Base-by-base conservation (phyloP, 1,284 basidiomycete species). In the Chalciporus piperatoides region DNA sequence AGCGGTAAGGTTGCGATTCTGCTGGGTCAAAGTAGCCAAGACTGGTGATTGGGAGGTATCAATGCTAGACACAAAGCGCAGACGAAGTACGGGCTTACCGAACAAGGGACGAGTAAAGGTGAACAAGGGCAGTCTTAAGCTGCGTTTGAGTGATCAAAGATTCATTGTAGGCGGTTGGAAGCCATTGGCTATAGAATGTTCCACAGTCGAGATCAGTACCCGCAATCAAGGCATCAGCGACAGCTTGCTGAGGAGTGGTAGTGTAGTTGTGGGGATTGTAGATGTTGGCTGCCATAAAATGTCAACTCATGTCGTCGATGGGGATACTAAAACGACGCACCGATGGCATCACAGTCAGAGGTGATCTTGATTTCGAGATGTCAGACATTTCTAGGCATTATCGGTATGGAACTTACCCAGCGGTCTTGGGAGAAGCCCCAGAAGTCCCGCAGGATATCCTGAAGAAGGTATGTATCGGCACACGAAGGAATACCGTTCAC, bases 181-280 rank as follows among this genome's bases (percentile, higher is more conserved):
- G 70, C 50, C 75, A 70, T 2, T 57, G 44, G 2, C 70, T 63
- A 51, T 77, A 81, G 24, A 75, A 71, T 12, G 60, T 70, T 1
- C 79, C 79, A 54, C 79, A 81, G 51, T 81, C 78, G 27, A 78
- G 54, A 57, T 82, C 79, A 3, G 79, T 77, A 3, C 80, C 79
- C 1, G 78, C 79, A 30, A 74, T 74, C 48, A 82, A 56, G 0
- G 76, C 72, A 36, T 72, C 72, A 2, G 78, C 79, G 7, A 72
- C 75, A 0, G 76, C 78, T 44, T 75, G 68, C 4, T 69, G 65
- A 48, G 60, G 71, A 17, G 70, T 73, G 8, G 65, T 49, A 0
- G 78, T 72, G 50, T 68, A 80, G 49, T 76, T 64, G 54, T 80
- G 78, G 1, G 73, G 70, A 56, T 66, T 64, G 57, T 73, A 77